These are phyloP conservation scores for Ceratocystis colombiana DNA, from an alignment of 2,329 filamentous ascomycete species.

Conservation along the genomic window DNA sequence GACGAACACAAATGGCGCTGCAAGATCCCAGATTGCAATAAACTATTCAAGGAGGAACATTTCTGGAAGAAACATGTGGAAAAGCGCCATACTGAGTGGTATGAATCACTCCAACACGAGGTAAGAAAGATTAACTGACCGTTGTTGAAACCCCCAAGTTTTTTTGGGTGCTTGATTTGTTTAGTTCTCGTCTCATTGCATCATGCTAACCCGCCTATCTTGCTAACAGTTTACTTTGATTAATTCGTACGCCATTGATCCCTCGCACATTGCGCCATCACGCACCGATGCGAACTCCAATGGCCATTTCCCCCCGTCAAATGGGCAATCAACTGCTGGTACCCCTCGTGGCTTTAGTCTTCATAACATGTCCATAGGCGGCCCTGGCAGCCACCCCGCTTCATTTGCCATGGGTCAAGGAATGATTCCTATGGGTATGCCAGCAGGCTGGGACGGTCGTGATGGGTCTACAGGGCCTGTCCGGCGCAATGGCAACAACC, in stretches of 20 bases:
- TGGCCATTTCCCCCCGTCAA: slow-evolving; percentile 79
- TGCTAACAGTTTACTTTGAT: slow-evolving; percentile 65
- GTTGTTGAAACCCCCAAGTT: neutral
- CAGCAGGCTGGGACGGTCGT: slow-evolving; percentile 49
- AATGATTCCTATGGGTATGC: slow-evolving; percentile 47
- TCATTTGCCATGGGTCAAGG: slow-evolving; percentile 45
- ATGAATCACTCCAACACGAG: slow-evolving; percentile 68
- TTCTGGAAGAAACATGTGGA: slow-evolving; percentile 99
- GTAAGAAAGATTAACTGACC: slow-evolving; percentile 43
- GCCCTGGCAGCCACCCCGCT: slow-evolving; percentile 47
- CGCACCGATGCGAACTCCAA: slow-evolving; percentile 91
- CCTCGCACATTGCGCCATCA: slow-evolving; percentile 86
- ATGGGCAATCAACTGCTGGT: slow-evolving; percentile 64
- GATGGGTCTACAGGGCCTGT: slow-evolving; percentile 52
- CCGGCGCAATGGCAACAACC: slow-evolving; percentile 40
- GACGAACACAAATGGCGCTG: slow-evolving; percentile 95
- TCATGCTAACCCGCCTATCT: neutral
- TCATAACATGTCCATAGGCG: slow-evolving; percentile 55
- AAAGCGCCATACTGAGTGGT: slow-evolving; percentile 87
- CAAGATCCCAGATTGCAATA: slow-evolving; percentile 90
- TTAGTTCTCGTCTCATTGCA: no score
- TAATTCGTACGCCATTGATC: slow-evolving; percentile 89
- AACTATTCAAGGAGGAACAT: slow-evolving; percentile 91
- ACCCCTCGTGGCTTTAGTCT: slow-evolving; percentile 90
- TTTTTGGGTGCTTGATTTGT: neutral